phyloP scores from a whole-genome alignment of 805 yeast species.

The Sugiyamaella qingdaonensis region DNA sequence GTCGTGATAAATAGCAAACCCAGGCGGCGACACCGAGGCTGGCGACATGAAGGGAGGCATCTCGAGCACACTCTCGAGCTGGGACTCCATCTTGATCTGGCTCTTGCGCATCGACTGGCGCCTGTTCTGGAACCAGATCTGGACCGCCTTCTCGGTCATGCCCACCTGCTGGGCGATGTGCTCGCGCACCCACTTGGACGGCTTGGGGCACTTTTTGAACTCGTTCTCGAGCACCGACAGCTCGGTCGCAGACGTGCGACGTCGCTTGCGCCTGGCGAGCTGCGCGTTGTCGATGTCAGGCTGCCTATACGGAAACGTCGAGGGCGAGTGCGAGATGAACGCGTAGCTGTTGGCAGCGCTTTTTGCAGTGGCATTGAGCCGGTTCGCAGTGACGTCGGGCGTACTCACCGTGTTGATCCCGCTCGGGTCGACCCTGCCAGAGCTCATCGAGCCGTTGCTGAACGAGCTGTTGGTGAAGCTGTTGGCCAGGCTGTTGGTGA shows the following conservation, averaged over 20 bases:
- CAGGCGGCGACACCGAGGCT: not conserved
- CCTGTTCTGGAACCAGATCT: constrained; percentile 97
- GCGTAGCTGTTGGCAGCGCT: constrained; percentile 39
- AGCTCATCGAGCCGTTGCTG: too few relatives aligned
- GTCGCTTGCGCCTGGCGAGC: constrained; percentile 86
- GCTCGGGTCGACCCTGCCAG: too few relatives aligned
- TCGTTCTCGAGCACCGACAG: constrained; percentile 75
- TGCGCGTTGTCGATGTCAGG: constrained; percentile 80
- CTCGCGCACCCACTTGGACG: constrained; percentile 68
- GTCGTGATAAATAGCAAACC: constrained; percentile 9
- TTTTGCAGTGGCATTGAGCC: not conserved
- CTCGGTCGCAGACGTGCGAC: constrained; percentile 91
- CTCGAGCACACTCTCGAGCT: constrained; percentile 24
- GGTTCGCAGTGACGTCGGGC: not conserved
- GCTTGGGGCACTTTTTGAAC: constrained; percentile 73
- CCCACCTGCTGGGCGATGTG: constrained; percentile 76
- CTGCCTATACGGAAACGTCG: constrained; percentile 80
- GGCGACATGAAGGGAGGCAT: constrained; percentile 3
- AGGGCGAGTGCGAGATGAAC: constrained; percentile 88
- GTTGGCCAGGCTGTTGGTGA: too few relatives aligned
- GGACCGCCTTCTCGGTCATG: constrained; percentile 97
- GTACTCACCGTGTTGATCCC: too few relatives aligned
- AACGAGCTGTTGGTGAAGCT: too few relatives aligned
- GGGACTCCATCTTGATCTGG: constrained; percentile 29
- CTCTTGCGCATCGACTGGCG: constrained; percentile 37